A percentile compares a stretch with the other conserved stretches of the same genome.
Conservation (phyloP, 2,329 filamentous ascomycete species). For the Penicillium psychrosexuale region DNA sequence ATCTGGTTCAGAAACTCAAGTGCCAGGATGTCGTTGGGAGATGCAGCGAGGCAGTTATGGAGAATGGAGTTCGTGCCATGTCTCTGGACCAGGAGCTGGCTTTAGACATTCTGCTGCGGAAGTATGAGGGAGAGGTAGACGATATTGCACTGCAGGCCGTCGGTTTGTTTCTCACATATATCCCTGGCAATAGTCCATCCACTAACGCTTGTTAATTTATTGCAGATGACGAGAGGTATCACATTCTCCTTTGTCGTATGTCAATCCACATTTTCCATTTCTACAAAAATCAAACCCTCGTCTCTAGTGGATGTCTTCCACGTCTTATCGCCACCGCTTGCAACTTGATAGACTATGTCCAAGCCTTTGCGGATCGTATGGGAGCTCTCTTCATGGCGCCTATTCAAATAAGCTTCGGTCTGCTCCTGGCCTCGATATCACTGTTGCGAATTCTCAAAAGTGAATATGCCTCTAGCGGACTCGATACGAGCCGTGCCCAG, state of each 20-base stretch:
- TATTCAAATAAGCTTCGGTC: slow-evolving; percentile 27
- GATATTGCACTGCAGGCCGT: slow-evolving; percentile 36
- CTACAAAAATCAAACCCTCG: slow-evolving; percentile 31
- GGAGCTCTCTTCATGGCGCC: slow-evolving; percentile 25
- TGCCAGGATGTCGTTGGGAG: slow-evolving; percentile 37
- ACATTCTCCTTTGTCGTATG: slow-evolving; percentile 31
- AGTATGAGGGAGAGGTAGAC: slow-evolving; percentile 37
- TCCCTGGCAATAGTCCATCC: background rate
- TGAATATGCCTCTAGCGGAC: slow-evolving; percentile 20
- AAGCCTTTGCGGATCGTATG: slow-evolving; percentile 22
- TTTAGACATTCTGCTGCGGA: slow-evolving; percentile 37
- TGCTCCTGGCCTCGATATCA: slow-evolving; percentile 32
- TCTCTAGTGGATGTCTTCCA: slow-evolving; percentile 26
- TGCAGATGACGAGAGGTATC: slow-evolving; percentile 33
- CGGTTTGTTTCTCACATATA: slow-evolving; percentile 22
- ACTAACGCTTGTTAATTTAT: background rate
- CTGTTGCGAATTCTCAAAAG: slow-evolving; percentile 43
- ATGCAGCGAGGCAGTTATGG: slow-evolving; percentile 36
- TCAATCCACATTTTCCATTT: slow-evolving; percentile 38
- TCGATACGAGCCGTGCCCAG: slow-evolving; percentile 37
- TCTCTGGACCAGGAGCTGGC: slow-evolving; percentile 38
- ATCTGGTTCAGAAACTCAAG: slow-evolving; percentile 37
- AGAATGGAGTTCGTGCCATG: slow-evolving; percentile 41
- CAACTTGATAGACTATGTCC: slow-evolving; percentile 30
- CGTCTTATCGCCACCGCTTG: slow-evolving; percentile 31